Percentiles rank a stretch among this genome's conserved stretches.
Evolutionary conservation across 352 stramenopile genomes (phyloP).

Genomic region (Phytophthora idaei): DNA sequence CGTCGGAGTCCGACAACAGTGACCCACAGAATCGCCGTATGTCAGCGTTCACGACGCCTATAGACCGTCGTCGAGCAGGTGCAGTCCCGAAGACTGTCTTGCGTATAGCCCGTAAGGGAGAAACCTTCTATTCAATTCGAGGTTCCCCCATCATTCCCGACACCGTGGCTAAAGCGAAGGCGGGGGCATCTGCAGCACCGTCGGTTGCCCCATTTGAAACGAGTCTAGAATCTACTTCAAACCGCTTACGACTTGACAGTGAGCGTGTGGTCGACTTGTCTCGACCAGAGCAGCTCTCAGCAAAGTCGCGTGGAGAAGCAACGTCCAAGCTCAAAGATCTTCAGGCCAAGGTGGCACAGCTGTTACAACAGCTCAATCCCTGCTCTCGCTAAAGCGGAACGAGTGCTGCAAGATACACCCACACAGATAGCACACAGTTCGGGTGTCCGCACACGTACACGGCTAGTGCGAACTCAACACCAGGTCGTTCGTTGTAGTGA

Average conservation of each 20-base stretch:
- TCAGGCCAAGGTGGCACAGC: slow-evolving; percentile 68
- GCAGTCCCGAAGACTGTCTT: slow-evolving; percentile 45
- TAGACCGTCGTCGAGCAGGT: slow-evolving; percentile 26
- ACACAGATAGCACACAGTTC: slow-evolving; percentile 90
- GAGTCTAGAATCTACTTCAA: slow-evolving; percentile 47
- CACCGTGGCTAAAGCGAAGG: slow-evolving; percentile 64
- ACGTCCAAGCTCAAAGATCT: slow-evolving; percentile 70
- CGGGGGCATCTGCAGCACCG: slow-evolving; percentile 40
- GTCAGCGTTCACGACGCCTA: slow-evolving; percentile 50
- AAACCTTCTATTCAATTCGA: slow-evolving; percentile 71
- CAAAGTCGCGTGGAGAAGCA: slow-evolving; percentile 58
- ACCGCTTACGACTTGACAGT: slow-evolving; percentile 67
- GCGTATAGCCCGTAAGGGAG: slow-evolving; percentile 72
- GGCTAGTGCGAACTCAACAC: slow-evolving; percentile 91
- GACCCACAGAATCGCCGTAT: slow-evolving; percentile 27
- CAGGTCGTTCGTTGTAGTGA: slow-evolving; percentile 82
- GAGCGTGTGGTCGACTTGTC: slow-evolving; percentile 69
- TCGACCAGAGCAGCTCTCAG: slow-evolving; percentile 63
- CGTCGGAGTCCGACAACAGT: slow-evolving; percentile 4
- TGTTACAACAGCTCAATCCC: slow-evolving; percentile 68
- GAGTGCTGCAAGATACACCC: slow-evolving; percentile 91
- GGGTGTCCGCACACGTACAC: slow-evolving; percentile 88
- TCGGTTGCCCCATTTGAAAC: slow-evolving; percentile 71
- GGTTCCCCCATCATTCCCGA: slow-evolving; percentile 73
- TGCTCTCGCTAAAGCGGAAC: slow-evolving; percentile 31